phyloP scores from a whole-genome alignment of 2,329 filamentous ascomycete genomes.

The Stachybotrys chartarum region DNA sequence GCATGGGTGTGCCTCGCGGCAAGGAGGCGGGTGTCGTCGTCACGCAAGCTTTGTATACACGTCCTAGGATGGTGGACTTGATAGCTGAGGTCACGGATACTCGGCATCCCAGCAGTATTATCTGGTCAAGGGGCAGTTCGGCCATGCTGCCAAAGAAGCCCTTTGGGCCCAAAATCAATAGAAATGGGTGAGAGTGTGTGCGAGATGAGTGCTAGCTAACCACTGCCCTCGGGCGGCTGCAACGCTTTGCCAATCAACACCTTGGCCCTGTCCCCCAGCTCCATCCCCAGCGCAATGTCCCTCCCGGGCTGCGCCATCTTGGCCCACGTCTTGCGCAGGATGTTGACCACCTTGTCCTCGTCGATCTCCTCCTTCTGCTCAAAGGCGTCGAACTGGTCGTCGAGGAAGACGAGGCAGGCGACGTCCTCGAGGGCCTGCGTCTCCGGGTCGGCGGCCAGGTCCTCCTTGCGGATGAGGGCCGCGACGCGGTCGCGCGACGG shows the following conservation, averaged over 20 bases:
- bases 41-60: too few species aligned
- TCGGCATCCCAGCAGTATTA: too few species aligned
- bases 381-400: slow-evolving; percentile 80
- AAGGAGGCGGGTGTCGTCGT: too few species aligned
- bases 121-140: too few species aligned
- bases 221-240: neutral
- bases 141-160: too few species aligned
- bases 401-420: slow-evolving; percentile 79
- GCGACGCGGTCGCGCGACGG: slow-evolving; percentile 57
- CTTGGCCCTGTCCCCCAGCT: slow-evolving; percentile 55
- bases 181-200: too few species aligned
- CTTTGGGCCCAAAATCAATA: too few species aligned
- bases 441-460: slow-evolving; percentile 51
- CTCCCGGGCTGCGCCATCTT: slow-evolving; percentile 64
- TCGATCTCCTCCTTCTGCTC: slow-evolving; percentile 58
- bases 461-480: slow-evolving; percentile 72
- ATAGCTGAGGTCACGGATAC: too few species aligned
- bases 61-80: too few species aligned
- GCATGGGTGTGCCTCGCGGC: too few species aligned
- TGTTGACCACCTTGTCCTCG: slow-evolving; percentile 69
- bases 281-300: slow-evolving; percentile 58
- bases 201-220: too few species aligned
- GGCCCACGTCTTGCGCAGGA: slow-evolving; percentile 66
- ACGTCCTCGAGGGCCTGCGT: slow-evolving; percentile 77
- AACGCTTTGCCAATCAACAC: slow-evolving; percentile 58